Base-by-base conservation (phyloP, 441 rosid genomes). In the Jatropha multifida region DNA sequence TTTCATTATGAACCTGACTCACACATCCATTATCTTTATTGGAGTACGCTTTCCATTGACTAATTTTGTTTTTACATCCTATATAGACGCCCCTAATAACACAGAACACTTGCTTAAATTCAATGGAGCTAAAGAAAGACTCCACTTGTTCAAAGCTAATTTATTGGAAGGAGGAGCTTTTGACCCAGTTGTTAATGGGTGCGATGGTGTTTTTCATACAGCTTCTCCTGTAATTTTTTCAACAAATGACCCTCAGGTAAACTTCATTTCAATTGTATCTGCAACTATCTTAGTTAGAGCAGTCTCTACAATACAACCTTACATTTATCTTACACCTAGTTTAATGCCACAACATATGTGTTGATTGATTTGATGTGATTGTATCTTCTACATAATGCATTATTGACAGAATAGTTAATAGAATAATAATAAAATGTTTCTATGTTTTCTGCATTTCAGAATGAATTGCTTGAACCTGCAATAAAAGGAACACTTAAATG, bases 381-480 rank as follows among this genome's bases (percentile, higher is more conserved):
- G 32, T 32, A 32, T 32, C 32, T 32, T 32, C 32, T 32, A 32
- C 32, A 32, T 32, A 32, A 32, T 32, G 32, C 32, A 32, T 32
- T 32, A 32, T 32, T 32, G 32, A 32, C 32, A 32, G 2, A 32
- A 2, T 32, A 32, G 32, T 32, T 32, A 32, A 32, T 32, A 32
- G 32, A 32, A 32, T 32, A 1, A 1, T 13, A 49, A 49, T 10
- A 10, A 10, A 10, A 49, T 49, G 13, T 49, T 49, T 49, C 7
- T 49, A 10, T 8, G 13, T 49, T 42, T 5, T 42, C 17, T 3
- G 6, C 46, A 9, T 74, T 76, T 27, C 83, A 88, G 94, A 76
- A 42, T 2, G 86, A 88, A 67, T 0, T 89, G 23, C 73, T 89
- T 13, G 90, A 90, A 46, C 92, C 95, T 38, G 94, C 91, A 26